Evolutionary conservation across 495 filamentous ascomycete species (phyloP), one percentile per base, ranked within the genome.

Genomic region (Penicillium maclennaniae): DNA sequence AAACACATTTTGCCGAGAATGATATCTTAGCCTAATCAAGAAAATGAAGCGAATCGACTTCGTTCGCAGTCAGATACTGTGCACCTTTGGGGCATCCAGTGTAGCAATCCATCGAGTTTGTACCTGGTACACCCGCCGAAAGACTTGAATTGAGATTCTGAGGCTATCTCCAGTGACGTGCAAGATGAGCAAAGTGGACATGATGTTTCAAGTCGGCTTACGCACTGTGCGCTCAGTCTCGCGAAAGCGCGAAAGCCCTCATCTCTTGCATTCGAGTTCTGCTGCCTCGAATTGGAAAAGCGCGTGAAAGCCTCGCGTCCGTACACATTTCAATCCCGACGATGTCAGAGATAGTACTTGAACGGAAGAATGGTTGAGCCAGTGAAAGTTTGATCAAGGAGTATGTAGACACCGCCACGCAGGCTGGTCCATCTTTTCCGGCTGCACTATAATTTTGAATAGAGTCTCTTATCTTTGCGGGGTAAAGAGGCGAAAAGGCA

Each of bases 241-340:
- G 3, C n/a, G n/a, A n/a, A n/a, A 83, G 83, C 56, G 88, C n/a
- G n/a, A n/a, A 85, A 0, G 85, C 83, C 66, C 85, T 84, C 66
- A 92, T 91, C 65, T 92, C 87, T 61, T 91, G 86, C 28, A 91
- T 76, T 67, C 87, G 47, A 90, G 77, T 2, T 89, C 77, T 54
- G 87, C 84, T 55, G 45, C 55, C 23, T 70, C 60, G 48, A 45
- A 56, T 9, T 88, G 84, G n/a, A n/a, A 7, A 93, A 80, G 27
- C 50, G 73, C 7, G 84, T 77, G n/a, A 92, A 74, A 5, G 87
- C 82, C 26, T 73, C 74, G 38, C 79, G 79, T 0, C 85, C 86
- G 64, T 89, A 86, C 0, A 75, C 76, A 62, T 87, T 83, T 28
- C 86, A 85, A 40, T 77, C 72, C 56, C 88, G 84, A 34, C 10